Evolutionary conservation across 805 yeast genomes (phyloP).

Genomic region (Soucietia sequanensis): DNA sequence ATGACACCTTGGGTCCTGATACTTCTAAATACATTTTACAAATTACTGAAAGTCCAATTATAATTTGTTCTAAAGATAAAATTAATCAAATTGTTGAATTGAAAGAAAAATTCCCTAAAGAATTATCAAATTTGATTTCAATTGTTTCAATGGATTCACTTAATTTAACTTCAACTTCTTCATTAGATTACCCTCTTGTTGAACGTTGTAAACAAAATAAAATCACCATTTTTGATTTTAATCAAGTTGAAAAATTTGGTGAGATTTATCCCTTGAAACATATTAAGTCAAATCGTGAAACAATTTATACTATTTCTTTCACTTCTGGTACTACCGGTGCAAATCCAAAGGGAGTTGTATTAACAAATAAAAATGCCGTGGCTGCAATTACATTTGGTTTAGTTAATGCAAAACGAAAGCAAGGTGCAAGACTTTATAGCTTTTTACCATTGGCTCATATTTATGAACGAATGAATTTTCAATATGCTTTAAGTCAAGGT

Average conservation of each 20-base stretch:
- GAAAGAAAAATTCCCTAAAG: conserved; percentile 12
- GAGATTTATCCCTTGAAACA: conserved; percentile 25
- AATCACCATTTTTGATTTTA: conserved; percentile 26
- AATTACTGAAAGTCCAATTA: conserved; percentile 58
- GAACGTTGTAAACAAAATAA: conserved; percentile 18
- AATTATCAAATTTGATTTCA: conserved; percentile 17
- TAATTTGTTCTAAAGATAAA: conserved; percentile 19
- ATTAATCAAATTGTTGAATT: conserved; percentile 11
- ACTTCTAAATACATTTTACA: conserved; percentile 63
- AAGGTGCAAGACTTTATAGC: conserved; percentile 11
- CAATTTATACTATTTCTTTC: conserved; percentile 60
- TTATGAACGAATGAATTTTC: conserved; percentile 48
- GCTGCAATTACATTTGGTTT: conserved; percentile 45
- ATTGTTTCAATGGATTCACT: conserved; percentile 23
- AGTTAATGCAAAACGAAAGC: conserved; percentile 14
- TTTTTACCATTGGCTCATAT: conserved; percentile 47
- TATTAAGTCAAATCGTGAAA: conserved; percentile 49
- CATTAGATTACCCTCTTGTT: not conserved
- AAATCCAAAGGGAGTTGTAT: conserved; percentile 67
- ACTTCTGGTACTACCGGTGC: conserved; percentile 77
- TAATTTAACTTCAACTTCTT: conserved; percentile 12
- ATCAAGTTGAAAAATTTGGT: conserved; percentile 32
- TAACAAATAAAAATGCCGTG: conserved; percentile 50
- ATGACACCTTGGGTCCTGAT: conserved; percentile 45
- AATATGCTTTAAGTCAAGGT: conserved; percentile 47